These are phyloP conservation scores for Lactarius indigo DNA, from an alignment of 768 basidiomycete species.

Conservation along the genomic window DNA sequence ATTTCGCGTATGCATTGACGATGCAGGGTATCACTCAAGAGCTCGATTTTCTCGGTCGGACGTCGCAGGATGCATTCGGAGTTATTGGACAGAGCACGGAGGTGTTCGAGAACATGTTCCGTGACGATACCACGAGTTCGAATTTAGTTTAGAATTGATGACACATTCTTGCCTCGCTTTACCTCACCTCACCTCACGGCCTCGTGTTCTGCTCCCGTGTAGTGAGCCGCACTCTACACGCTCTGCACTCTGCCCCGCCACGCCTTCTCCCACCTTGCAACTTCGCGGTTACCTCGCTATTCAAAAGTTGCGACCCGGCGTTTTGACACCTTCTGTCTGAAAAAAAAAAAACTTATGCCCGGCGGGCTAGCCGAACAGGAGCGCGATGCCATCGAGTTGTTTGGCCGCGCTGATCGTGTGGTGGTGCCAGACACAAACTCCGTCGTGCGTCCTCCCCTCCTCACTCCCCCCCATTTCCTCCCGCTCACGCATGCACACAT, in stretches of 20 bases:
- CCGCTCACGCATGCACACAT: not conserved
- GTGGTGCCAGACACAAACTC: constrained; percentile 38
- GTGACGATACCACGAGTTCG: constrained; percentile 14
- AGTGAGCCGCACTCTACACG: not conserved
- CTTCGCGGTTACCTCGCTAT: not conserved
- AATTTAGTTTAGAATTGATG: not conserved
- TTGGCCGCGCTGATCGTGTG: constrained; percentile 43
- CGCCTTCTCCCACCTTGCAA: not conserved
- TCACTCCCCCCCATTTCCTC: constrained; percentile 5
- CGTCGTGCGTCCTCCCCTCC: constrained; percentile 34
- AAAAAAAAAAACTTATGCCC: not conserved
- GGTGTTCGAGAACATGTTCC: constrained; percentile 81
- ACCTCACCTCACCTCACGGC: not conserved
- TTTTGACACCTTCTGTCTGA: not conserved
- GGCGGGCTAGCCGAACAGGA: constrained; percentile 34
- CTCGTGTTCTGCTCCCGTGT: too few relatives aligned
- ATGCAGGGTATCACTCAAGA: constrained; percentile 94
- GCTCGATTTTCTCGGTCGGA: constrained; percentile 75
- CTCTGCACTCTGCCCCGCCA: not conserved
- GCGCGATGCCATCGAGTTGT: constrained; percentile 37
- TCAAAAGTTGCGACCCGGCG: not conserved
- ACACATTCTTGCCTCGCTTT: not conserved
- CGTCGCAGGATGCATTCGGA: constrained; percentile 87
- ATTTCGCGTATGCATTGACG: constrained; percentile 90
- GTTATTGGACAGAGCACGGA: constrained; percentile 80